Percentiles rank a stretch among this genome's conserved stretches.
phyloP scores from a whole-genome alignment of 164 flowering plant genomes.

The Tetrastigma voinierianum region DNA sequence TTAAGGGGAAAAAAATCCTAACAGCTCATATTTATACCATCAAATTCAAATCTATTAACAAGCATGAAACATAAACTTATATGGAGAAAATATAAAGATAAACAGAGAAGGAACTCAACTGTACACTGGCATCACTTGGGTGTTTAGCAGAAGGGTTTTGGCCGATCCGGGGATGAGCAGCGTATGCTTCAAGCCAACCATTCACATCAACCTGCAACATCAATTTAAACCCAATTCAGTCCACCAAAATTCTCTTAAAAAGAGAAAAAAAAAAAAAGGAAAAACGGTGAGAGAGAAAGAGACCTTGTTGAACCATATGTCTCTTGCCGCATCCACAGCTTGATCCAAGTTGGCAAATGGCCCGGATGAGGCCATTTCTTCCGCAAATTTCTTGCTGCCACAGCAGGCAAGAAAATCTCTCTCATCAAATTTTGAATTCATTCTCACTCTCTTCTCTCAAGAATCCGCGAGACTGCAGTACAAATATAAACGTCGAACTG shows the following conservation, averaged over 20 bases:
- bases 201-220: conserved; percentile 63
- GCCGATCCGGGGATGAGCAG: conserved; percentile 84
- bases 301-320: conserved; percentile 83
- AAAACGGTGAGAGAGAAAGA: neutral
- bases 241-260: neutral
- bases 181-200: conserved; percentile 86
- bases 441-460: too few relatives aligned
- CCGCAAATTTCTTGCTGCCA: conserved; percentile 70
- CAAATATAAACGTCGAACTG: too few relatives aligned
- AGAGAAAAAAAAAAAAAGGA: neutral
- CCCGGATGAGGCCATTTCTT: conserved; percentile 49
- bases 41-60: too few relatives aligned
- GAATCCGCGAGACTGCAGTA: too few relatives aligned
- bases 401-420: conserved; percentile 71
- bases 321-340: conserved; percentile 53
- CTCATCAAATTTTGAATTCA: conserved; percentile 22
- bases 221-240: neutral
- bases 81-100: neutral
- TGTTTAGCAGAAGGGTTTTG: conserved; percentile 27
- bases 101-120: conserved; percentile 20
- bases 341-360: conserved; percentile 45
- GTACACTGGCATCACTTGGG: conserved; percentile 40
- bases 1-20: too few relatives aligned
- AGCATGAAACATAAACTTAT: too few relatives aligned
- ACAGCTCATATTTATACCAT: too few relatives aligned